Percentiles rank a stretch among this genome's conserved stretches.
phyloP scores from a whole-genome alignment of 768 basidiomycete species.

The Tulasnella sp. region DNA sequence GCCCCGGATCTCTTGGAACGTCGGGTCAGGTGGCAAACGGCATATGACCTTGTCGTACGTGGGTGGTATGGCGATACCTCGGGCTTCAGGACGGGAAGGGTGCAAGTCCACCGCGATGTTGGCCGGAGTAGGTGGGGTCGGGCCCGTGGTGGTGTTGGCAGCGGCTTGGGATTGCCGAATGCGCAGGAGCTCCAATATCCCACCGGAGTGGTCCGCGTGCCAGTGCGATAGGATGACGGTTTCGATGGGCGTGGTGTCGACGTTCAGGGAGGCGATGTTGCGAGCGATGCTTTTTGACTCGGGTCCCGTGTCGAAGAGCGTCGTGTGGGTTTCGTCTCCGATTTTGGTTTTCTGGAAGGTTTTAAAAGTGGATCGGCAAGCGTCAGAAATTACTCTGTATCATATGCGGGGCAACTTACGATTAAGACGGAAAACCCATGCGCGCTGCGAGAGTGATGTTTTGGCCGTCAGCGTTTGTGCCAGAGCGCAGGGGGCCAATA shows the following conservation, averaged over 20 bases:
- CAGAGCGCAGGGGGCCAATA: neutral
- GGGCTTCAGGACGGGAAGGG: constrained; percentile 65
- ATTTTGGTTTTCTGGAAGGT: constrained; percentile 49
- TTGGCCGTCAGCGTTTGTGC: constrained; percentile 38
- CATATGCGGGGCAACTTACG: constrained; percentile 42
- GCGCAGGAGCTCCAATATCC: constrained; percentile 41
- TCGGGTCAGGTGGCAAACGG: constrained; percentile 64
- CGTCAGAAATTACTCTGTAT: neutral
- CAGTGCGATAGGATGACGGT: constrained; percentile 67
- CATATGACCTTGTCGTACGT: constrained; percentile 53
- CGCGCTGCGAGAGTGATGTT: constrained; percentile 48
- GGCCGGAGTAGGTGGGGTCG: constrained; percentile 33
- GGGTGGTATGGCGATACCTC: constrained; percentile 69
- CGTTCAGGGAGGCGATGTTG: constrained; percentile 59
- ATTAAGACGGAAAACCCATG: constrained; percentile 82
- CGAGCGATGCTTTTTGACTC: constrained; percentile 70
- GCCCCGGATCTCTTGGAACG: constrained; percentile 58
- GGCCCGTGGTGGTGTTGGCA: neutral
- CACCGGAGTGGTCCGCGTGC: constrained; percentile 73
- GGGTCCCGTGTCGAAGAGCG: constrained; percentile 81
- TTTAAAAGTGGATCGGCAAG: neutral
- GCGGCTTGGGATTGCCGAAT: neutral
- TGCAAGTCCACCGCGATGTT: constrained; percentile 63
- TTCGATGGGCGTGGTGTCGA: constrained; percentile 52
- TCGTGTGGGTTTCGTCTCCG: constrained; percentile 46